phyloP scores from a whole-genome alignment of 192 early-diverging fungal species.

The Entomortierella chlamydospora region DNA sequence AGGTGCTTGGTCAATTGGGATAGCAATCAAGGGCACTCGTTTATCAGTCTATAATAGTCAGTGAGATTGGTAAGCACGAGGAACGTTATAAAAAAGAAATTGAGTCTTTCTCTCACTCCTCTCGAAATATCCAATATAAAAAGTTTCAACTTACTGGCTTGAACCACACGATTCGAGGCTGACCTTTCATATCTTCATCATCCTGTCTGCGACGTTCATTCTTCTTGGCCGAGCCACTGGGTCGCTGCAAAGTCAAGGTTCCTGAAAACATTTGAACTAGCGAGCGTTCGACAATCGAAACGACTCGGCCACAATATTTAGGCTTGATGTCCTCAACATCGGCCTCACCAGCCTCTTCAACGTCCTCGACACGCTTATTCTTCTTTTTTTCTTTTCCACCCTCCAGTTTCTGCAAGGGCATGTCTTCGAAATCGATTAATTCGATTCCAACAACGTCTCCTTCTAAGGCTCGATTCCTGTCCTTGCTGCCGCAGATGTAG shows the following conservation, averaged over 20 bases:
- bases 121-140: too few relatives aligned
- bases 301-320: constrained; percentile 68
- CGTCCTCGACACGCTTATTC: constrained; percentile 62
- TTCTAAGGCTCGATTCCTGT: constrained; percentile 86
- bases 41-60: constrained; percentile 67
- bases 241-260: constrained; percentile 46
- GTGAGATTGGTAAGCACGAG: too few relatives aligned
- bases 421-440: constrained; percentile 77
- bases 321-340: constrained; percentile 68
- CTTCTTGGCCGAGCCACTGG: constrained; percentile 48
- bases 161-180: constrained; percentile 81
- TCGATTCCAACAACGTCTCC: constrained; percentile 84
- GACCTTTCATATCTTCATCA: constrained; percentile 59
- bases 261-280: constrained; percentile 71
- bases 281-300: constrained; percentile 69
- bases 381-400: constrained; percentile 71
- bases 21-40: constrained; percentile 79
- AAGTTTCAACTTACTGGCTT: constrained; percentile 60
- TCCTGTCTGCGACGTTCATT: constrained; percentile 55
- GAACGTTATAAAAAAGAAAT: not conserved
- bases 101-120: too few relatives aligned
- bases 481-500: constrained; percentile 78
- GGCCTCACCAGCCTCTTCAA: constrained; percentile 66
- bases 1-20: constrained; percentile 80
- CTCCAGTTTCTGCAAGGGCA: constrained; percentile 68